These are phyloP conservation scores for Leccinum subtestaceum DNA, from an alignment of 768 basidiomycete genomes.

Conservation along the genomic window DNA sequence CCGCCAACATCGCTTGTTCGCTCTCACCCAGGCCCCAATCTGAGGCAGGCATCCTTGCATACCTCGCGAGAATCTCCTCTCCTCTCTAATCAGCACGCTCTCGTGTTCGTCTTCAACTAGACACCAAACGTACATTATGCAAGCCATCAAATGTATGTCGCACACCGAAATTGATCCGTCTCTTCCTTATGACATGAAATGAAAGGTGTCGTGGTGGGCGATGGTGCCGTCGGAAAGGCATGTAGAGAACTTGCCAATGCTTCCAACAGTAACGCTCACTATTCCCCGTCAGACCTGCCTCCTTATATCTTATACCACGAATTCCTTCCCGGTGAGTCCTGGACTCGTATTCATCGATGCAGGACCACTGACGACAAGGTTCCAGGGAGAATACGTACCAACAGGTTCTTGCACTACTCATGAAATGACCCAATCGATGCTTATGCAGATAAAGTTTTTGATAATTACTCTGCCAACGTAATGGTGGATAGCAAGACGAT, in stretches of 20 bases:
- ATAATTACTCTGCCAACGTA: slow-evolving; percentile 98
- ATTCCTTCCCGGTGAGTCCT: slow-evolving; percentile 84
- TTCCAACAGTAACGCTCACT: slow-evolving; percentile 13
- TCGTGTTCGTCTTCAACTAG: slow-evolving; percentile 13
- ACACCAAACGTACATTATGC: slow-evolving; percentile 48
- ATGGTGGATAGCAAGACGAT: slow-evolving; percentile 99
- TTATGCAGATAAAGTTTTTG: slow-evolving; percentile 66
- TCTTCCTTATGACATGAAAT: slow-evolving; percentile 32
- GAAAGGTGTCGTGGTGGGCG: slow-evolving; percentile 94
- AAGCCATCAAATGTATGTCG: slow-evolving; percentile 87
- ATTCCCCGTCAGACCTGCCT: slow-evolving; percentile 77
- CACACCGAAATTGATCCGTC: slow-evolving; percentile 8
- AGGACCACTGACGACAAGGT: slow-evolving; percentile 16
- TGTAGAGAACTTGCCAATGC: slow-evolving; percentile 26
- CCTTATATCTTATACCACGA: slow-evolving; percentile 98
- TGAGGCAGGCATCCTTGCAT: slow-evolving; percentile 5
- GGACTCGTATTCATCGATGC: slow-evolving; percentile 13
- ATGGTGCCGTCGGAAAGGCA: slow-evolving; percentile 98
- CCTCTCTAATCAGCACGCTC: slow-evolving; percentile 12
- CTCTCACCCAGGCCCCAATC: background rate
- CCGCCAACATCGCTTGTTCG: slow-evolving; percentile 2
- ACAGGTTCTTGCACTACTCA: slow-evolving; percentile 55
- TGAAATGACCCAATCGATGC: slow-evolving; percentile 2
- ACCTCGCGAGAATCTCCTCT: slow-evolving; percentile 9
- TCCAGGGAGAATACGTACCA: slow-evolving; percentile 93